These are phyloP conservation scores for Pichia sp. DNA, from an alignment of 1,139 yeast genomes.

Conservation along the genomic window DNA sequence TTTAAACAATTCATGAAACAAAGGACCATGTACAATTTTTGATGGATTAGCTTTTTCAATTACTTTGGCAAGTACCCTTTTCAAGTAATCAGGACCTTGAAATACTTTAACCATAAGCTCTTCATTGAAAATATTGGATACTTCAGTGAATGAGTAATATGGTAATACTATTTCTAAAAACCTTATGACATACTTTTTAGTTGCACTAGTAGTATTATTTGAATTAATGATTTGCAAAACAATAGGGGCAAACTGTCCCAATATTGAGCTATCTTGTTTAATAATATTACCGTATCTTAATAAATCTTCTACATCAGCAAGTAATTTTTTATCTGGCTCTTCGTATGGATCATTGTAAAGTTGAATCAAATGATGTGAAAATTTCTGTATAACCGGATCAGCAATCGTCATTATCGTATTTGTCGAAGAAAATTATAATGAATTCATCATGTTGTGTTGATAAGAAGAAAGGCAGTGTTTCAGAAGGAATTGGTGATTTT, in stretches of 20 bases:
- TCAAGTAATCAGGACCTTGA: constrained; percentile 18
- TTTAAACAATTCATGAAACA: constrained; percentile 21
- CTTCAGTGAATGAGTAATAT: constrained; percentile 23
- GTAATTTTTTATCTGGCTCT: constrained; percentile 15
- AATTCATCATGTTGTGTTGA: too few relatives aligned
- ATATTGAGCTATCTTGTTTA: constrained; percentile 13
- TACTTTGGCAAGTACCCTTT: constrained; percentile 18
- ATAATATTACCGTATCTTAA: constrained; percentile 16
- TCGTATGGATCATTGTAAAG: constrained; percentile 7
- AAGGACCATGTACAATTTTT: constrained; percentile 24
- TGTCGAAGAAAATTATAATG: too few relatives aligned
- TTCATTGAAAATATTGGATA: constrained; percentile 18
- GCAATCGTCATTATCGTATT: constrained; percentile 13
- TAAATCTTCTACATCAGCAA: constrained; percentile 16
- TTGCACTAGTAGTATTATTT: constrained; percentile 17
- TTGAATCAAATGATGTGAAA: constrained; percentile 17
- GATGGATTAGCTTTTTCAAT: constrained; percentile 11
- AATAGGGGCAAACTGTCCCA: constrained; percentile 16
- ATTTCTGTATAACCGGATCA: constrained; percentile 21
- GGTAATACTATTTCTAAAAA: constrained; percentile 22
- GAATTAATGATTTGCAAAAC: constrained; percentile 22
- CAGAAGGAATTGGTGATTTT: not conserved
- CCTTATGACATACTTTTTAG: constrained; percentile 16
- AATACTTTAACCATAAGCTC: constrained; percentile 22
- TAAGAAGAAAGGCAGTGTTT: too few relatives aligned